phyloP scores from a whole-genome alignment of 306 rosid species.

The Hippophae gyantsensis region DNA sequence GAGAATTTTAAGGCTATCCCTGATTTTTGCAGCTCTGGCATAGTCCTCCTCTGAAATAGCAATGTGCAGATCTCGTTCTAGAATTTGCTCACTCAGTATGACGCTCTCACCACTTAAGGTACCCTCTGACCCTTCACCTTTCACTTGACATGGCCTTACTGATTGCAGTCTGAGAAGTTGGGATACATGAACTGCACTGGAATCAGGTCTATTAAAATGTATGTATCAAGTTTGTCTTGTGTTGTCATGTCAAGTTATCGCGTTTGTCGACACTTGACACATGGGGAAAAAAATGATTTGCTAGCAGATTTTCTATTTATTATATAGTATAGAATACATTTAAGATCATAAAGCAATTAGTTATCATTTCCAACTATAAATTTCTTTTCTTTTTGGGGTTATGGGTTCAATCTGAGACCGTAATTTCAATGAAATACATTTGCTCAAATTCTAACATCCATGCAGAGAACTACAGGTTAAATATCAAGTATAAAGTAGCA shows the following conservation, averaged over 20 bases:
- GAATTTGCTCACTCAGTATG: slow-evolving; percentile 43
- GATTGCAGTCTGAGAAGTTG: slow-evolving; percentile 20
- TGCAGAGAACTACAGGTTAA: background rate
- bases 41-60: slow-evolving; percentile 87
- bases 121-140: slow-evolving; percentile 48
- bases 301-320: too few species aligned
- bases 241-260: too few species aligned
- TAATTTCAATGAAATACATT: background rate
- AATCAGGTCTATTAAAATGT: too few species aligned
- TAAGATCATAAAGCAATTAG: too few species aligned
- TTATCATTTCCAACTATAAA: too few species aligned
- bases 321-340: too few species aligned
- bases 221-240: too few species aligned
- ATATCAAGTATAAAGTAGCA: background rate
- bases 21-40: slow-evolving; percentile 65
- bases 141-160: slow-evolving; percentile 29
- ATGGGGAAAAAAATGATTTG: too few species aligned
- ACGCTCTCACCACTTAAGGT: slow-evolving; percentile 35
- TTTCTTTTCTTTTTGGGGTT: background rate
- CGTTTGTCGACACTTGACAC: too few species aligned
- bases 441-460: too few species aligned
- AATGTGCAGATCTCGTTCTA: slow-evolving; percentile 52
- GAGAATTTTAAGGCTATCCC: slow-evolving; percentile 59
- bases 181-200: slow-evolving; percentile 28
- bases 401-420: background rate